Base-by-base conservation (phyloP, 805 yeast genomes). In the Candida ulmi region DNA sequence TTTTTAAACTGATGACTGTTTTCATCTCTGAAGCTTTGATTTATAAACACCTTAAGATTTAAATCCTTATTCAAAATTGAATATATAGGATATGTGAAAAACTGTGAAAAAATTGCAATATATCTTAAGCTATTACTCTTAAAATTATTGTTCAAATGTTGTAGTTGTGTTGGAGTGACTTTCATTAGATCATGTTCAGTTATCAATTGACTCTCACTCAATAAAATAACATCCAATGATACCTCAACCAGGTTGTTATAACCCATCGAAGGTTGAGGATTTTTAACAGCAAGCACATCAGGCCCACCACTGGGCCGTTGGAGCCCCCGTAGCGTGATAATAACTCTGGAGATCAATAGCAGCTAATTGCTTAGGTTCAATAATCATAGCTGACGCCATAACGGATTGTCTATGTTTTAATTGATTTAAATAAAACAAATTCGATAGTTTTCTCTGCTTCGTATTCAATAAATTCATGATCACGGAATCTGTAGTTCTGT, bases 191-290 rank as follows among this genome's bases (percentile, higher is more conserved):
- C 60, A 55, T 47, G 44, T 42, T 52, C 52, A 17, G 40, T 38
- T 40, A 51, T 40, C 38, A 51, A 43, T 40, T 52, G 60, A 44
- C 60, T 54, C 54, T 55, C 60, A 55, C 60, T 44, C 60, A 55
- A 43, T 35, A 48, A 44, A 31, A 54, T 48, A 47, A 55, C 47
- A 46, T 55, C 60, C 56, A 54, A 54, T 51, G 60, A 52, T 37
- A 55, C 60, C 60, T 55, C 60, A 46, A 47, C 51, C 25, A 31
- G 31, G 33, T 38, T 51, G n/a, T 30, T 26, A 37, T 51, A 54
- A 18, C 40, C 36, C 12, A 47, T 45, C 11, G 17, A 21, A 21
- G 42, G 45, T 39, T 50, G 60, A 51, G 57, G 60, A 45, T 44
- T 55, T 55, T 55, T 55, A 18, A 50, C 36, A n/a, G 40, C 34